Evolutionary conservation across 768 basidiomycete species (phyloP).

Genomic region (Podaxis sp.): DNA sequence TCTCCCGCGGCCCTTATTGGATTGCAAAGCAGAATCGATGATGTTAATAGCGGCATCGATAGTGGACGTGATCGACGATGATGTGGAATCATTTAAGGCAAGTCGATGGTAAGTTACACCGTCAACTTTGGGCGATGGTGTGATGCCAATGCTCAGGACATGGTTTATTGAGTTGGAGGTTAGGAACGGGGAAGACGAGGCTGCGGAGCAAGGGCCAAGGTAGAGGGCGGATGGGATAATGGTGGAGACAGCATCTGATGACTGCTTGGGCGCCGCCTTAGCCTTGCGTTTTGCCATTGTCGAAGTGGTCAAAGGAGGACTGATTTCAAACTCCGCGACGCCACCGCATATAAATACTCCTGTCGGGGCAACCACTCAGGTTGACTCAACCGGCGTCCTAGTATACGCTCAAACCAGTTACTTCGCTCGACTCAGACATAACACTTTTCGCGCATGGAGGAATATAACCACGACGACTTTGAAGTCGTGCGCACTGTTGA

Average conservation of each 20-base stretch:
- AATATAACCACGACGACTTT: background rate
- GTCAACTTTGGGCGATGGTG: slow-evolving; percentile 28
- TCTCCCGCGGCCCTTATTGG: slow-evolving; percentile 26
- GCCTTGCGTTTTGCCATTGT: slow-evolving; percentile 4
- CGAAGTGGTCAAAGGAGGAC: background rate
- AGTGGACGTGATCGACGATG: slow-evolving; percentile 28
- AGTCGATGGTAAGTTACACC: slow-evolving; percentile 39
- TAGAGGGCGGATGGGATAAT: slow-evolving; percentile 32
- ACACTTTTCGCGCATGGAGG: background rate
- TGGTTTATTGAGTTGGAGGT: slow-evolving; percentile 34
- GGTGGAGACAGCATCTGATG: slow-evolving; percentile 21
- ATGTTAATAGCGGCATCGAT: slow-evolving; percentile 28
- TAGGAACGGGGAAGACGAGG: slow-evolving; percentile 35
- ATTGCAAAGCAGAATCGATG: slow-evolving; percentile 28
- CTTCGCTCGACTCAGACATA: background rate
- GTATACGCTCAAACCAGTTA: background rate
- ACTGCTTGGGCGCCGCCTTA: background rate
- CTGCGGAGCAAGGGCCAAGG: slow-evolving; percentile 42
- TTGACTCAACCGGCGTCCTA: too few species aligned
- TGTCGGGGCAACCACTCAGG: background rate
- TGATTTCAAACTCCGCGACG: background rate
- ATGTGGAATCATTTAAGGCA: slow-evolving; percentile 33
- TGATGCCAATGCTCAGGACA: slow-evolving; percentile 40
- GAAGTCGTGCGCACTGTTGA: background rate
- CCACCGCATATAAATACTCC: background rate